These are phyloP conservation scores for Kockiozyma suomiensis DNA, from an alignment of 805 yeast species.

Conservation along the genomic window DNA sequence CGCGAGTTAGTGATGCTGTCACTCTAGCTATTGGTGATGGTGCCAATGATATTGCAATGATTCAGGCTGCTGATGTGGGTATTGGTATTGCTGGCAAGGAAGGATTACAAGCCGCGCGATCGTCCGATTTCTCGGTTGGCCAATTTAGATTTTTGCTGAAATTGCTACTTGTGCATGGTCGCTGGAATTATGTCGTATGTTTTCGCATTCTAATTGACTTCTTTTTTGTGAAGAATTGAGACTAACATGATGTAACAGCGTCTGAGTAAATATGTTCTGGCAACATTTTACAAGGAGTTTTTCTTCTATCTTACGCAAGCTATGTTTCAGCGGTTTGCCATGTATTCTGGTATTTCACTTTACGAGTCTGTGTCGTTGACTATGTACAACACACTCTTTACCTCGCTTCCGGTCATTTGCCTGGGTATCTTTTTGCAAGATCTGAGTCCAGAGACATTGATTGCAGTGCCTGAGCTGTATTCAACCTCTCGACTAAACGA, in stretches of 20 bases:
- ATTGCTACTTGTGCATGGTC: slow-evolving; percentile 86
- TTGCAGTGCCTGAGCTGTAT: slow-evolving; percentile 91
- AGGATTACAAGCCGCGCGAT: slow-evolving; percentile 94
- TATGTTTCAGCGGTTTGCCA: slow-evolving; percentile 78
- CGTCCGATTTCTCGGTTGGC: slow-evolving; percentile 93
- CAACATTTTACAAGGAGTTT: slow-evolving; percentile 93
- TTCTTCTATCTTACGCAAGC: slow-evolving; percentile 87
- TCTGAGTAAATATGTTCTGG: slow-evolving; percentile 85
- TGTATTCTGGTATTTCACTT: slow-evolving; percentile 89
- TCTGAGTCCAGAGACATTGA: slow-evolving; percentile 78
- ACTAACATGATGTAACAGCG: slow-evolving; percentile 45
- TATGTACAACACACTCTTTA: slow-evolving; percentile 95
- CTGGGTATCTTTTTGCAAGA: slow-evolving; percentile 96
- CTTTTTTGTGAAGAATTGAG: neutral
- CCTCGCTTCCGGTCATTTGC: slow-evolving; percentile 87
- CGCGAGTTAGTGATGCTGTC: slow-evolving; percentile 66
- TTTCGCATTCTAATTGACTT: too few species aligned
- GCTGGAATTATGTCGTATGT: slow-evolving; percentile 76
- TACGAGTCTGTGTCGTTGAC: slow-evolving; percentile 96
- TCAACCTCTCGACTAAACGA: slow-evolving; percentile 54
- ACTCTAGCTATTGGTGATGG: slow-evolving; percentile 98
- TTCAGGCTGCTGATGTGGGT: slow-evolving; percentile 97
- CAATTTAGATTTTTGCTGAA: slow-evolving; percentile 86
- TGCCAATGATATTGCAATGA: slow-evolving; percentile 99
- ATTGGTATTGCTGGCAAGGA: slow-evolving; percentile 97